These are phyloP conservation scores for Amanita subjunquillea DNA, from an alignment of 768 basidiomycete genomes.

Conservation along the genomic window DNA sequence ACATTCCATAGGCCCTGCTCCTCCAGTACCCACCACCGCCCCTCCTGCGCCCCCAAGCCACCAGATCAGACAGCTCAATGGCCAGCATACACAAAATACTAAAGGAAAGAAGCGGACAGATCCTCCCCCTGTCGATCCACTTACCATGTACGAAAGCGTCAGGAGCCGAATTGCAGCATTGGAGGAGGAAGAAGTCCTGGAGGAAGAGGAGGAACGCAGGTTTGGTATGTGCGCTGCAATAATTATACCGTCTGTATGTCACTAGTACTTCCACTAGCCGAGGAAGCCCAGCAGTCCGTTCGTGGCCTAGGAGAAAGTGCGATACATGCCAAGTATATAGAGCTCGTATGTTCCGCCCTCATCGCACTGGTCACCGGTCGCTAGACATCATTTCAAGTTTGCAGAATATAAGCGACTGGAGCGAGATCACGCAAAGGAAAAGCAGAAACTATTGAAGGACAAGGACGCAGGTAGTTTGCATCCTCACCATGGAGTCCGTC, in stretches of 20 bases:
- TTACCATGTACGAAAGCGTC: slow-evolving; percentile 79
- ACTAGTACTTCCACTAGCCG: slow-evolving; percentile 38
- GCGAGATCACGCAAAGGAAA: slow-evolving; percentile 85
- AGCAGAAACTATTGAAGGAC: slow-evolving; percentile 84
- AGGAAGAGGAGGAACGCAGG: slow-evolving; percentile 77
- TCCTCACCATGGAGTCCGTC: slow-evolving; percentile 1
- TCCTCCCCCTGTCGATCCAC: slow-evolving; percentile 52
- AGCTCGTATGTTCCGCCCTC: slow-evolving; percentile 46
- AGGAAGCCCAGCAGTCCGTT: slow-evolving; percentile 82
- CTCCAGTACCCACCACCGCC: slow-evolving; percentile 48
- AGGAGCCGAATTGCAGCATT: slow-evolving; percentile 84
- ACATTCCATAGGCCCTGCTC: slow-evolving; percentile 47
- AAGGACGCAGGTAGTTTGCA: slow-evolving; percentile 67
- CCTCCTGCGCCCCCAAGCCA: slow-evolving; percentile 46
- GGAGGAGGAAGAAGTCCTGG: slow-evolving; percentile 79
- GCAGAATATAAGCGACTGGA: slow-evolving; percentile 82
- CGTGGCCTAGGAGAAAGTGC: slow-evolving; percentile 76
- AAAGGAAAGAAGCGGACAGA: slow-evolving; percentile 73
- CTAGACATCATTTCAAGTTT: slow-evolving; percentile 42
- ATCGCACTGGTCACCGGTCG: slow-evolving; percentile 8
- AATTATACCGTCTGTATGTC: slow-evolving; percentile 7
- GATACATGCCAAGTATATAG: slow-evolving; percentile 80
- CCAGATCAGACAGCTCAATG: slow-evolving; percentile 27
- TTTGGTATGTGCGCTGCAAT: slow-evolving; percentile 43
- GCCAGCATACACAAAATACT: slow-evolving; percentile 25